Evolutionary conservation across 192 early-diverging fungal genomes (phyloP), one percentile per base, ranked within the genome.

Genomic region (Coemansia sp.): DNA sequence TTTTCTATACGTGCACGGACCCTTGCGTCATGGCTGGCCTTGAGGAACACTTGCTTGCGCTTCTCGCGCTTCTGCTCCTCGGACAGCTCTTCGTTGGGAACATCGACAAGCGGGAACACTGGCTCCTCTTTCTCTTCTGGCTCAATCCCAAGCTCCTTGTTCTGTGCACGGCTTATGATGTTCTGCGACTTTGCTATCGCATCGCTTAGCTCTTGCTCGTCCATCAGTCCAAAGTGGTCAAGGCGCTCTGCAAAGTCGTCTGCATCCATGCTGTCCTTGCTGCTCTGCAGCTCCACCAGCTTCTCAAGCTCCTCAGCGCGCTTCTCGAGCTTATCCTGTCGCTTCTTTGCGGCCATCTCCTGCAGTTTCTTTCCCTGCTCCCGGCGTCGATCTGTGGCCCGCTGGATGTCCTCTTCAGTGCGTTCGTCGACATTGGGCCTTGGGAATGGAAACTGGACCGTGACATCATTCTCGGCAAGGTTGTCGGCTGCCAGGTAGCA

Each of bases 51-150:
- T 67, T 95, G 93, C 63, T 90, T 93, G 75, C 86, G 86, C 73
- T 96, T 96, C 52, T 95, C 92, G 66, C 90, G 90, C 57, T 73
- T 86, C 32, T 93, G 89, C 45, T 85, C 87, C 20, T 91, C 91
- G 32, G 85, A 87, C 7, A 96, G 83, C 65, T 90, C 83, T 4
- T 87, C 88, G 66, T 96, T 92, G 2, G 93, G 93, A 13, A 93
- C 70, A 53, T 90, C 89, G 15, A 91, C 72, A 19, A 95, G 74
- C 3, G 85, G 89, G 59, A 89, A 92, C 8, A 87, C 74, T 8
- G 95, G 93, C 10, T 84, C 69, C 46, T 90, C 88, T 73, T 88
- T 91, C 60, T 93, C 92, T 19, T 83, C 77, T 48, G 92, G 89
- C 42, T 91, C 91, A 49, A 90, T 87, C 3, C 94, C 94, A 5